Base-by-base conservation (phyloP, 345 rosid species). In the Toxicodendron radicans region DNA sequence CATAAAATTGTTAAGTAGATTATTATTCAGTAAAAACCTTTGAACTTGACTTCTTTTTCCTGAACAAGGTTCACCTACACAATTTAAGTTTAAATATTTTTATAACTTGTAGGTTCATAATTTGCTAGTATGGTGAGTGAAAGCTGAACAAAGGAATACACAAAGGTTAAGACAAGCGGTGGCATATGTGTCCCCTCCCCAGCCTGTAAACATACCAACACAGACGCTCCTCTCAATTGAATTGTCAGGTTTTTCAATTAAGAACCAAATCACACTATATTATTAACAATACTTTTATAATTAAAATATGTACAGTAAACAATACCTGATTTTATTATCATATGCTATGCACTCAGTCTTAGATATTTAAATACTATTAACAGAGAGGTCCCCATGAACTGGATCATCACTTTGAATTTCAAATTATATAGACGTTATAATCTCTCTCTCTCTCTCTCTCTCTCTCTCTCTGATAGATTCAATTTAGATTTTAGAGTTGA, bases 351-450 rank as follows among this genome's bases (percentile, higher is more conserved):
- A 18, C 71, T 49, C 33, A 30, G 32, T 49, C 38, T 9, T 16
- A 13, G 14, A 13, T 5, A 16, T 66, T 16, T 16, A 46, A 66
- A 23, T 32, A 61, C 2, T n/a, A 14, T 10, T 7, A 14, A 14
- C 33, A 66, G 10, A 23, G 35, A 27, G 67, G 67, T 60, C 58
- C 74, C 75, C 66, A 45, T 61, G 48, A 46, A 20, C 10, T 21
- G 43, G 65, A 38, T 20, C n/a, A 27, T 51, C 77, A 81, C 82
- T 85, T 79, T 75, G 80, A 81, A 79, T 79, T 79, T 83, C 74
- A 83, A 85, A 80, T 53, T 38, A 1, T 27, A 18, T 70, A 54
- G 20, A 38, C 67, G 16, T 32, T 68, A 14, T 11, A 20, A 33
- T 64, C 24, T 30, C 35, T 23, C 61, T 32, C 35, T 30, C 21